Evolutionary conservation across 2,329 filamentous ascomycete species (phyloP).

Genomic region (Diaporthe longicolla): DNA sequence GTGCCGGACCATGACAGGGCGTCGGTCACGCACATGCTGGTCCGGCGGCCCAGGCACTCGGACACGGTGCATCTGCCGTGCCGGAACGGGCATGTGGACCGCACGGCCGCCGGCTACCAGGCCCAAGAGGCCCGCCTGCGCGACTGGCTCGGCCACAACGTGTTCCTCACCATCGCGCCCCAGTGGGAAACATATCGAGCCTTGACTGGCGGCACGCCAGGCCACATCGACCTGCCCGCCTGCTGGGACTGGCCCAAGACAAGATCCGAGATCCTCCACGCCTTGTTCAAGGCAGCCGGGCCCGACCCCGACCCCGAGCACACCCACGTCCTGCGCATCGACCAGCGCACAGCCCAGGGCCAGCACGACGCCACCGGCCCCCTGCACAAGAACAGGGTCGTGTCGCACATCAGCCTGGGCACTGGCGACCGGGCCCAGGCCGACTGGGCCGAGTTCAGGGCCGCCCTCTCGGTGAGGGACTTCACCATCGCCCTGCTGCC

Average conservation of each 20-base stretch:
- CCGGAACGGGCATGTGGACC: neutral
- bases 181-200: neutral
- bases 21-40: neutral
- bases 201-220: rapidly evolving
- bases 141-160: neutral
- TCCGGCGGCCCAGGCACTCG: neutral
- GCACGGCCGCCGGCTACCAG: neutral
- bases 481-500: neutral
- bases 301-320: too few species aligned
- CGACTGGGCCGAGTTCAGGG: neutral
- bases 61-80: neutral
- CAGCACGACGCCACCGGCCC: neutral
- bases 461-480: neutral
- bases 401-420: neutral
- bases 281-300: neutral
- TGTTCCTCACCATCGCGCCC: neutral
- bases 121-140: neutral
- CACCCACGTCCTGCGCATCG: neutral
- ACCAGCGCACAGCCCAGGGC: slow-evolving; percentile 4
- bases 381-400: slow-evolving; percentile 17
- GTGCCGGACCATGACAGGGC: neutral
- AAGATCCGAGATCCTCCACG: neutral
- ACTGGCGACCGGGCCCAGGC: too few species aligned
- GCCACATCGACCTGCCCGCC: neutral
- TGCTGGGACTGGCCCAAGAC: neutral